Evolutionary conservation across 2,329 filamentous ascomycete species (phyloP).

Genomic region (Myriangium duriaei): DNA sequence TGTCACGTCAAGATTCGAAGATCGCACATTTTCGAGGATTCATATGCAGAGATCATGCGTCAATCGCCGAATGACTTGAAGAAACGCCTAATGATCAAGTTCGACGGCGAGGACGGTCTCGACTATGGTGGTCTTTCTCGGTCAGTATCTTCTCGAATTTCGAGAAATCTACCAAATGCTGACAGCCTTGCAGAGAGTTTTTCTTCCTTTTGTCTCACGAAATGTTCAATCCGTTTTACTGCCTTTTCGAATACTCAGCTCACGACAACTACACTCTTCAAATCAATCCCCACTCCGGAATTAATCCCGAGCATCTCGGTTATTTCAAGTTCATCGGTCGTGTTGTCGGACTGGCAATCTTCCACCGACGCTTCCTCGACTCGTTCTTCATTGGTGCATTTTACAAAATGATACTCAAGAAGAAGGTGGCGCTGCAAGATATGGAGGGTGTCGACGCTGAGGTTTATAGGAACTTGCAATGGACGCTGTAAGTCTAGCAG

Average conservation of each 20-base stretch:
- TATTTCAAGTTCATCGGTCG: conserved; percentile 99
- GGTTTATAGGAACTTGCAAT: conserved; percentile 90
- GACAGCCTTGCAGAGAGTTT: conserved; percentile 58
- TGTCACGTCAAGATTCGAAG: conserved; percentile 96
- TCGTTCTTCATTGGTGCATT: conserved; percentile 98
- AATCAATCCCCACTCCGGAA: conserved; percentile 98
- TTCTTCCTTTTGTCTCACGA: conserved; percentile 98
- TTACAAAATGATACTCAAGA: conserved; percentile 98
- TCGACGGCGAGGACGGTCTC: conserved; percentile 93
- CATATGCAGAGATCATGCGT: conserved; percentile 94
- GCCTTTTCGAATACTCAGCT: conserved; percentile 96
- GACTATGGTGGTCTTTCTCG: conserved; percentile 94
- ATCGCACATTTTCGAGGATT: conserved; percentile 97
- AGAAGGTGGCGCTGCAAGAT: conserved; percentile 79
- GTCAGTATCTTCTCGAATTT: conserved; percentile 28
- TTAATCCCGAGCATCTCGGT: conserved; percentile 97
- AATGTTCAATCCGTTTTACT: conserved; percentile 99
- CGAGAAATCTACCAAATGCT: conserved; percentile 14
- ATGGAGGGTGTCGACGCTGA: conserved; percentile 99
- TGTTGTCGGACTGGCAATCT: conserved; percentile 92
- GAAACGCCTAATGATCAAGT: conserved; percentile 99
- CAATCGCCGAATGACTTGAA: conserved; percentile 93
- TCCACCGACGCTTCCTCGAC: conserved; percentile 93
- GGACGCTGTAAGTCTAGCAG: conserved; percentile 68
- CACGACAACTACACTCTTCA: conserved; percentile 99